Evolutionary conservation across 2,329 filamentous ascomycete species (phyloP).

Genomic region (Daldinia sp.): DNA sequence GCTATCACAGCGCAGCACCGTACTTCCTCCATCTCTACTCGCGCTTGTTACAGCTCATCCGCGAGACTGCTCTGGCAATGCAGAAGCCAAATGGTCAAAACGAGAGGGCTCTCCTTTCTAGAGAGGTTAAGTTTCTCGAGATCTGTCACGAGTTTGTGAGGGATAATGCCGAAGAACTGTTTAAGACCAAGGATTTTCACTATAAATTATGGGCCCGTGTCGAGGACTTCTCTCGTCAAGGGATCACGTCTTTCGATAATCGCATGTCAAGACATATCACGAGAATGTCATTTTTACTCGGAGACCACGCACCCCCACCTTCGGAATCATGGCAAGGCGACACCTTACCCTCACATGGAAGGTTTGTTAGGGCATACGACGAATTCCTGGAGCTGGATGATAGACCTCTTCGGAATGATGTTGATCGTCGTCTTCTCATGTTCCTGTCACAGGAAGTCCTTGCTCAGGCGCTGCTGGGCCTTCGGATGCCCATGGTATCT

Average conservation of each 20-base stretch:
- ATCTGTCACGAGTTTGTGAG: not conserved
- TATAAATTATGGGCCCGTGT: conserved; percentile 13
- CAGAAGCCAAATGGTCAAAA: not conserved
- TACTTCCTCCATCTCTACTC: conserved; percentile 16
- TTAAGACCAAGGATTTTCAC: not conserved
- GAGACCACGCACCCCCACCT: not conserved
- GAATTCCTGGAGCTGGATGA: conserved; percentile 8
- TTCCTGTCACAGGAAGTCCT: conserved; percentile 7
- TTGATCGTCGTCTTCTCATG: conserved; percentile 1
- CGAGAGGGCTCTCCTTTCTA: conserved; percentile 2
- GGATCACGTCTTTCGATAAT: not conserved
- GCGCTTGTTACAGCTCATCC: not conserved
- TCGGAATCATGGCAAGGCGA: conserved; percentile 5
- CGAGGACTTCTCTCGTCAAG: not conserved
- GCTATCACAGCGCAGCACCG: not conserved
- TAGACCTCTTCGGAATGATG: not conserved
- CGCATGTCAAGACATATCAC: conserved; percentile 3
- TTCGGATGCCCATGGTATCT: conserved; percentile 12
- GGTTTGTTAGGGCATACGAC: not conserved
- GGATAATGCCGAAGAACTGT: not conserved
- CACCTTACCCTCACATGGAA: not conserved
- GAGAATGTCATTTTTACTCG: not conserved
- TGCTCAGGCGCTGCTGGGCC: conserved; percentile 13
- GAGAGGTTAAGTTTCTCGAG: conserved; percentile 5
- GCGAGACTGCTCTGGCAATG: not conserved